Percentiles rank a stretch among this genome's conserved stretches.
Conservation (phyloP, 805 yeast species). For the Myxozyma neglecta region DNA sequence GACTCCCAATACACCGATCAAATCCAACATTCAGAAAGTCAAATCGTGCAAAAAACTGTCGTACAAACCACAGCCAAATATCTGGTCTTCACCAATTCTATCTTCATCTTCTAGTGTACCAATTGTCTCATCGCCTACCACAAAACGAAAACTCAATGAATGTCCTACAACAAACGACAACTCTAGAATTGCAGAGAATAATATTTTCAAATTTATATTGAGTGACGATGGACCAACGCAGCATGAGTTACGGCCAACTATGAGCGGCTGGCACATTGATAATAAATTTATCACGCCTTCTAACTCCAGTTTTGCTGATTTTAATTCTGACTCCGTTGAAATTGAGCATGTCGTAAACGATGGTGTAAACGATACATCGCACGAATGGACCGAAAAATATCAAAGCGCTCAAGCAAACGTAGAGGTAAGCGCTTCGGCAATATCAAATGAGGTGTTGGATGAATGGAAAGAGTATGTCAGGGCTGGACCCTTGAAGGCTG, state of each 20-base stretch:
- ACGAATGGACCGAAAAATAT: background rate
- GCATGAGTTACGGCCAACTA: background rate
- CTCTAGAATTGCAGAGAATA: background rate
- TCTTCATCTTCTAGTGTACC: background rate
- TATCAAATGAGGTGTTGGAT: background rate
- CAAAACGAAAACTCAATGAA: background rate
- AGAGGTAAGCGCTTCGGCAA: background rate
- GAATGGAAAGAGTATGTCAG: conserved; percentile 5
- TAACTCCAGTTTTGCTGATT: background rate
- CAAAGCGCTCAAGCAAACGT: background rate
- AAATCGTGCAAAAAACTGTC: background rate
- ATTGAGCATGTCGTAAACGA: background rate
- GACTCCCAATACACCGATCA: background rate
- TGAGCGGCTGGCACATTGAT: background rate
- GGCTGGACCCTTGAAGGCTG: background rate
- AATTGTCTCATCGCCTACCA: background rate
- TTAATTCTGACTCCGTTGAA: background rate
- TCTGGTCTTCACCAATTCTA: background rate
- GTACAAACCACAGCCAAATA: background rate
- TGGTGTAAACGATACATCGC: background rate
- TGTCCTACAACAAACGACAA: background rate
- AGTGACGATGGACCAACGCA: too few species aligned
- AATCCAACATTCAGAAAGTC: background rate
- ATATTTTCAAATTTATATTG: too few species aligned
- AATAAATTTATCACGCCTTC: background rate